Evolutionary conservation across 2,329 filamentous ascomycete species (phyloP), one percentile per base, ranked within the genome.

Genomic region (Chalaropsis thielavioides): DNA sequence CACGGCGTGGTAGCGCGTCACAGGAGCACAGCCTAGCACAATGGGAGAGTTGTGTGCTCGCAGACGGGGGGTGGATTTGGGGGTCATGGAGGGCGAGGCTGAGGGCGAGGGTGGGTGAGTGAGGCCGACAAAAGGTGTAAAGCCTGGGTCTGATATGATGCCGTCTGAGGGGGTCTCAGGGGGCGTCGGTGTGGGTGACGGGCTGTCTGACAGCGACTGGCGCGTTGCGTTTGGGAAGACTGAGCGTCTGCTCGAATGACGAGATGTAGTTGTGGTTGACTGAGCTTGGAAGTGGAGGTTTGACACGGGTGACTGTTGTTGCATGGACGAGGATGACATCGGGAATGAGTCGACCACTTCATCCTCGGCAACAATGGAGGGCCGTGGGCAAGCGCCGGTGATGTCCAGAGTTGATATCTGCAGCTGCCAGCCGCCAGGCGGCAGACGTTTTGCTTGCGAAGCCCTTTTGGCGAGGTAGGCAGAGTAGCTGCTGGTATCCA

Each of bases 341-440:
- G 54, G 24, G 24, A 51, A 24, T 19, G 65, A 62, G 10, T 49
- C 49, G 15, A 64, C 62, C 10, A 44, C 62, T 22, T 67, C 62
- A 22, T 64, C 65, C 58, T 67, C 63, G 27, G 62, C 62, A 22
- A 67, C 58, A 19, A 62, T 51, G n/a, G 62, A 59, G 3, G 62
- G 65, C 22, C 65, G 58, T 11, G 58, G 43, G 35, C 56, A 58
- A 7, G 66, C 54, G 4, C 66, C 66, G 51, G 66, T 67, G 24
- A 59, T 61, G 17, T 67, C 66, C 3, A 67, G 60, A 41, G 61
- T 65, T 11, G 66, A 67, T 7, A 65, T 63, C 35, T 65, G 66
- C 13, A 67, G 38, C 43, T 67, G 41, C 66, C 66, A 67, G 43
- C 24, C 60, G 22, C 63, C 66, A 6, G 59, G 58, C 27, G 27